Evolutionary conservation across 2,329 filamentous ascomycete genomes (phyloP).

Genomic region (Ophiostoma angusticollis): DNA sequence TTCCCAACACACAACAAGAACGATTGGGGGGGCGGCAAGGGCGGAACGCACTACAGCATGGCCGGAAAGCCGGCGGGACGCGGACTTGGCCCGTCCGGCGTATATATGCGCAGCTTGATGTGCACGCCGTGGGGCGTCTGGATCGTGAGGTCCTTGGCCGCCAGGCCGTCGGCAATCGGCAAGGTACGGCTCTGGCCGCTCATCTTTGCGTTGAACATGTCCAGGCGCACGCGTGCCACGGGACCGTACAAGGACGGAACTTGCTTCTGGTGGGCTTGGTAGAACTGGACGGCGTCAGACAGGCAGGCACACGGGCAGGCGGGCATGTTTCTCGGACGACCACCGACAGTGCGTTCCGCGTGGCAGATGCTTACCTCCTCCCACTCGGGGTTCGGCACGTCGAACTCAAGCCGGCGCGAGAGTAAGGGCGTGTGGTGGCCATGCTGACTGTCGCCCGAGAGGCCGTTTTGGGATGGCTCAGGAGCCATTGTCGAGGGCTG

Average conservation of each 20-base stretch:
- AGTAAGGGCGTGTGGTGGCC: not conserved
- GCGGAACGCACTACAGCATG: too few relatives aligned
- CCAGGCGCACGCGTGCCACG: not conserved
- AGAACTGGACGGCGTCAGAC: too few relatives aligned
- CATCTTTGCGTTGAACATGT: slow-evolving; percentile 3
- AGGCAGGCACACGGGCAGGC: too few relatives aligned
- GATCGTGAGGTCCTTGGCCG: not conserved
- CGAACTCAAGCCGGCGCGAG: not conserved
- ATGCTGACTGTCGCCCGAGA: not conserved
- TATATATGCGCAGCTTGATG: not conserved
- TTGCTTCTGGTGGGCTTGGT: not conserved
- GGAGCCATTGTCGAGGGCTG: too few relatives aligned
- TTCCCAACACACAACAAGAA: too few relatives aligned
- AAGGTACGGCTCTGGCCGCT: not conserved
- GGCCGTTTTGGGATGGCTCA: too few relatives aligned
- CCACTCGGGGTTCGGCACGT: not conserved
- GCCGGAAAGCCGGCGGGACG: not conserved
- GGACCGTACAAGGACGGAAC: not conserved
- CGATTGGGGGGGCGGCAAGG: too few relatives aligned
- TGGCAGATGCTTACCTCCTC: too few relatives aligned
- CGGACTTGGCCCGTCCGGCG: not conserved
- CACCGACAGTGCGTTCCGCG: too few relatives aligned
- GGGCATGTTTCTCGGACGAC: too few relatives aligned
- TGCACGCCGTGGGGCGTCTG: not conserved
- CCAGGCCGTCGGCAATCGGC: not conserved